A percentile compares a stretch with the other conserved stretches of the same genome.
phyloP scores from a whole-genome alignment of 192 early-diverging fungal species.

The Coemansia sp. region DNA sequence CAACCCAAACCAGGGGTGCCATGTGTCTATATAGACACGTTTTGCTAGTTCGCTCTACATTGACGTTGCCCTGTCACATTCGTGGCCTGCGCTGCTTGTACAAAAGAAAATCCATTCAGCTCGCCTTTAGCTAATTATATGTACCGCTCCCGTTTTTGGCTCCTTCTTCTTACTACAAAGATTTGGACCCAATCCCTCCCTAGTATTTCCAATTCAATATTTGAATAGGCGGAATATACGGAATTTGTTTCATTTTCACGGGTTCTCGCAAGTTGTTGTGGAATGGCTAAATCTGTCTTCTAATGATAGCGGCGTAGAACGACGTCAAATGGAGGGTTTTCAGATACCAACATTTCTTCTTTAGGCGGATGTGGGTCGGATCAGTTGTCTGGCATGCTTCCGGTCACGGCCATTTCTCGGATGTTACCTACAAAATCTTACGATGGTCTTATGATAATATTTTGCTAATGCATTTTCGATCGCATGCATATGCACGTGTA shows the following conservation, averaged over 20 bases:
- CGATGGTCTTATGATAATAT: neutral
- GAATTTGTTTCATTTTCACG: too few species aligned
- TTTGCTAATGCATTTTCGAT: neutral
- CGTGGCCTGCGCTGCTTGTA: neutral
- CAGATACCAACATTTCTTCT: neutral
- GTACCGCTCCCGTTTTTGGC: neutral
- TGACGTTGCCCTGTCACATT: neutral
- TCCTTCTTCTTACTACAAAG: neutral
- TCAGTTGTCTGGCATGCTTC: neutral
- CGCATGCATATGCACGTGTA: constrained; percentile 3
- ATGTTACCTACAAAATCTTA: too few species aligned
- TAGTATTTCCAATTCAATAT: neutral
- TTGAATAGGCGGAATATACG: too few species aligned
- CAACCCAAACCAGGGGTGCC: neutral
- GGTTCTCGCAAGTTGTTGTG: too few species aligned
- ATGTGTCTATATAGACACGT: neutral
- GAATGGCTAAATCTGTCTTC: too few species aligned
- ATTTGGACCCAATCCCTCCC: neutral
- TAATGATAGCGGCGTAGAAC: too few species aligned
- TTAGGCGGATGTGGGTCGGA: neutral
- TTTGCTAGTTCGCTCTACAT: neutral
- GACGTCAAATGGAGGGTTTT: neutral
- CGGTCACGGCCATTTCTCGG: neutral
- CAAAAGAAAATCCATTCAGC: neutral
- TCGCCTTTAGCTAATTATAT: neutral